Percentiles rank a stretch among this genome's conserved stretches.
These are phyloP conservation scores for Pleurotus djamor DNA, from an alignment of 768 basidiomycete genomes.

Conservation along the genomic window DNA sequence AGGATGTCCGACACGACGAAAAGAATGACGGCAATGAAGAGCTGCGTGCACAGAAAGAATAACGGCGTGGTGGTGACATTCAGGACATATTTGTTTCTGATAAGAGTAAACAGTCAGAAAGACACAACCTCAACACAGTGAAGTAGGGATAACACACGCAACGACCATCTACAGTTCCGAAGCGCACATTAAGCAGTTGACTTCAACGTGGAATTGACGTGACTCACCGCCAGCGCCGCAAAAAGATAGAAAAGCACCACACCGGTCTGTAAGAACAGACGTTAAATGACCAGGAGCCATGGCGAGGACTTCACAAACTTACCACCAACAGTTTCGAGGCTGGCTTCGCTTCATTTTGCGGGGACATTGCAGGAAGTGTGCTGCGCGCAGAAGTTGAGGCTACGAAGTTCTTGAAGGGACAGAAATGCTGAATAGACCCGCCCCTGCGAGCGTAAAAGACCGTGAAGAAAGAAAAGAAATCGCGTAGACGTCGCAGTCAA, in stretches of 20 bases:
- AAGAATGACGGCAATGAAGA: conserved; percentile 75
- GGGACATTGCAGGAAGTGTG: conserved; percentile 10
- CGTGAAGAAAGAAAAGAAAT: too few relatives aligned
- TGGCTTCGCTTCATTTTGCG: conserved; percentile 9
- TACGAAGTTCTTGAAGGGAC: too few relatives aligned
- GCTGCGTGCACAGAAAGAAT: conserved; percentile 84
- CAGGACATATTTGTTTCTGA: conserved; percentile 92
- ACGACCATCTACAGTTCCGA: conserved; percentile 71
- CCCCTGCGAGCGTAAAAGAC: too few relatives aligned
- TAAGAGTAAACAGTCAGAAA: conserved; percentile 8
- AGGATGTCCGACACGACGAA: conserved; percentile 62
- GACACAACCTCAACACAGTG: not conserved
- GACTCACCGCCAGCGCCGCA: conserved; percentile 82
- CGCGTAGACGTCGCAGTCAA: too few relatives aligned
- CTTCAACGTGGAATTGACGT: not conserved
- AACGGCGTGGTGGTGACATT: conserved; percentile 71
- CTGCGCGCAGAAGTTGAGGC: not conserved
- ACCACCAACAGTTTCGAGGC: conserved; percentile 14
- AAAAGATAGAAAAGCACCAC: conserved; percentile 86
- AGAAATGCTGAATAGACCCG: too few relatives aligned
- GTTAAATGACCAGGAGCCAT: conserved; percentile 18
- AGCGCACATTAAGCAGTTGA: not conserved
- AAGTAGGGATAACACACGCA: conserved; percentile 48
- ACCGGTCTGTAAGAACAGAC: conserved; percentile 42
- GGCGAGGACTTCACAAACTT: conserved; percentile 20